Base-by-base conservation (phyloP, 2,329 filamentous ascomycete genomes). In the Setomelanomma holmii region DNA sequence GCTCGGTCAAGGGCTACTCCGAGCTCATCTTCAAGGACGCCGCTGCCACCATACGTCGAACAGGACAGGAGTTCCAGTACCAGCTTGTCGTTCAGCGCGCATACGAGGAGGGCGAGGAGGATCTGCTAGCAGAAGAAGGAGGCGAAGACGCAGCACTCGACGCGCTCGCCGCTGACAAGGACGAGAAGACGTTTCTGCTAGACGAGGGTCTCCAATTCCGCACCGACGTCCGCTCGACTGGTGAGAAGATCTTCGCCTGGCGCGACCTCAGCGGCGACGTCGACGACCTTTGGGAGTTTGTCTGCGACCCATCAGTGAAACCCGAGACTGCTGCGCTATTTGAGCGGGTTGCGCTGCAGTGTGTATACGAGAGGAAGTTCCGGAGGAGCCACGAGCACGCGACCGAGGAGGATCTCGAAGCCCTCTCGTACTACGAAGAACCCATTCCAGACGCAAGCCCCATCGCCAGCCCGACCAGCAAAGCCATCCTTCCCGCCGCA, bases 11-110 rank as follows among this genome's bases (percentile, higher is more conserved):
- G 76, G 95, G 95, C 61, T 98, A 97, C 75, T 97, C 93, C 1
- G 95, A 99, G 77, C 91, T 98, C 72, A 96, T 99, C 77, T 99
- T 97, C 83, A 96, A 95, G 76, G 95, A 99, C 86, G 89, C 92
- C 34, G 90, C 91, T 40, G 91, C 93, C 46, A 91, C 89, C 58
- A 96, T 99, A 69, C 89, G 96, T 60, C 87, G 91, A 59, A 98
- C 95, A 14, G 93, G 90, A 17, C 93, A 96, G 74, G 92, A 98
- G 47, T 97, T 90, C 69, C 93, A 99, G 69, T 99, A 98, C 74
- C 95, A 99, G 75, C 90, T 99, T 11, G 93, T 98, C 35, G 86
- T 98, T 36, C 95, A 99, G 75, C 86, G 95, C 55, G 93, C 93
- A 53, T 99, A 96, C 81, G 95, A 99, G 72, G 95, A 99, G 77